phyloP scores from a whole-genome alignment of 768 basidiomycete species.

The Suillus americanus region DNA sequence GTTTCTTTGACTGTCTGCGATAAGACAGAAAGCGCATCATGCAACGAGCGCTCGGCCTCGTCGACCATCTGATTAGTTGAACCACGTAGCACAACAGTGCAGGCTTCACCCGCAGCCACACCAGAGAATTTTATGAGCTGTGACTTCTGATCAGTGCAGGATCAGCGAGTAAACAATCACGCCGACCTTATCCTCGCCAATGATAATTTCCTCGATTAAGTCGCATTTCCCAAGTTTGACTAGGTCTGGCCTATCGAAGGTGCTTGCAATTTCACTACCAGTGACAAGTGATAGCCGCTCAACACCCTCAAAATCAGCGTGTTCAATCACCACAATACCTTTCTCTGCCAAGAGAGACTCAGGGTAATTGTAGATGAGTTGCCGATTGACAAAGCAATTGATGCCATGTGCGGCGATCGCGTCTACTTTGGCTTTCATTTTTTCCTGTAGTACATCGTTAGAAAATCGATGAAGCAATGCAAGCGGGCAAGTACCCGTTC shows the following conservation, averaged over 20 bases:
- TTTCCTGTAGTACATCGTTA: conserved; percentile 61
- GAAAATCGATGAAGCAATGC: background rate
- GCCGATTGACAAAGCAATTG: conserved; percentile 96
- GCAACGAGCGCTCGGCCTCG: conserved; percentile 95
- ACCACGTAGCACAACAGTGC: conserved; percentile 95
- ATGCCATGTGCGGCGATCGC: conserved; percentile 93
- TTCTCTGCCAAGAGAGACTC: conserved; percentile 93
- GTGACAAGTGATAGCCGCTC: conserved; percentile 95
- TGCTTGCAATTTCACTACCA: conserved; percentile 95
- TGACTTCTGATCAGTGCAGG: conserved; percentile 2
- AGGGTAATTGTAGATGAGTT: conserved; percentile 99
- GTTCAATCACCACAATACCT: conserved; percentile 95
- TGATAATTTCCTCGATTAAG: conserved; percentile 97
- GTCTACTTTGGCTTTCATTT: conserved; percentile 99
- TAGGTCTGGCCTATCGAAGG: conserved; percentile 89
- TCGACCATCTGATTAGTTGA: conserved; percentile 99
- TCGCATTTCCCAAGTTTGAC: conserved; percentile 94
- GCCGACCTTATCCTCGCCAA: conserved; percentile 95
- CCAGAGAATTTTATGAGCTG: conserved; percentile 99
- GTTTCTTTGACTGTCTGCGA: conserved; percentile 99
- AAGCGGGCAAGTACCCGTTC: conserved; percentile 59
- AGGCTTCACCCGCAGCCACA: conserved; percentile 95
- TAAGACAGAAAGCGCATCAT: conserved; percentile 95
- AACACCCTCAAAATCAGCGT: conserved; percentile 98
- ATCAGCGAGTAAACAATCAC: background rate